phyloP scores from a whole-genome alignment of 352 stramenopile species.

The Phytopythium ostracodes region DNA sequence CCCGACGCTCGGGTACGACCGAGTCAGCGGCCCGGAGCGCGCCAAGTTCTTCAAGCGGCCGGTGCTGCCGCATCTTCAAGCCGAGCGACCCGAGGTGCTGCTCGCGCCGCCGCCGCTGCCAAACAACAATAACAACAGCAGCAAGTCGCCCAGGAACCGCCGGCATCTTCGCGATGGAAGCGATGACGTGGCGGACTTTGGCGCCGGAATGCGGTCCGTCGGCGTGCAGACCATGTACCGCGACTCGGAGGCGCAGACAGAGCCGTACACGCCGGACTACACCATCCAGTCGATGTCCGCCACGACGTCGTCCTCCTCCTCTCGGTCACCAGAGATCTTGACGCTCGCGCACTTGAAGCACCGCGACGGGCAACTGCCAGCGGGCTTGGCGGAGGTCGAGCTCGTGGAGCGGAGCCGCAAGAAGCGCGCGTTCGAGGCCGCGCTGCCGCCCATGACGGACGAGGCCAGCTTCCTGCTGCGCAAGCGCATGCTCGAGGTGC shows the following conservation, averaged over 20 bases:
- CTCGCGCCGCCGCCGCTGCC: slow-evolving; percentile 66
- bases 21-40: slow-evolving; percentile 69
- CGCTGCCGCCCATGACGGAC: slow-evolving; percentile 92
- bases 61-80: slow-evolving; percentile 85
- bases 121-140: not conserved
- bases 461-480: slow-evolving; percentile 89
- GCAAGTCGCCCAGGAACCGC: slow-evolving; percentile 11
- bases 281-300: slow-evolving; percentile 52
- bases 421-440: slow-evolving; percentile 82
- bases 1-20: slow-evolving; percentile 25
- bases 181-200: slow-evolving; percentile 33
- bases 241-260: slow-evolving; percentile 92
- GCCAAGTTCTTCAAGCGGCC: slow-evolving; percentile 89
- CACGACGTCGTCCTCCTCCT: slow-evolving; percentile 26
- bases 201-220: slow-evolving; percentile 53
- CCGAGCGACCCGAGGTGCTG: slow-evolving; percentile 83
- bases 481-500: slow-evolving; percentile 91
- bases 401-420: slow-evolving; percentile 88
- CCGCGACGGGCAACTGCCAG: slow-evolving; percentile 66
- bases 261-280: slow-evolving; percentile 92
- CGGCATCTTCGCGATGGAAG: slow-evolving; percentile 25
- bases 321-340: slow-evolving; percentile 73
- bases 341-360: slow-evolving; percentile 71
- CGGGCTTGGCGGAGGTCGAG: slow-evolving; percentile 81
- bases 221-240: slow-evolving; percentile 91